Evolutionary conservation across 2,329 filamentous ascomycete genomes (phyloP).

Genomic region (Tetracladium maxilliforme): DNA sequence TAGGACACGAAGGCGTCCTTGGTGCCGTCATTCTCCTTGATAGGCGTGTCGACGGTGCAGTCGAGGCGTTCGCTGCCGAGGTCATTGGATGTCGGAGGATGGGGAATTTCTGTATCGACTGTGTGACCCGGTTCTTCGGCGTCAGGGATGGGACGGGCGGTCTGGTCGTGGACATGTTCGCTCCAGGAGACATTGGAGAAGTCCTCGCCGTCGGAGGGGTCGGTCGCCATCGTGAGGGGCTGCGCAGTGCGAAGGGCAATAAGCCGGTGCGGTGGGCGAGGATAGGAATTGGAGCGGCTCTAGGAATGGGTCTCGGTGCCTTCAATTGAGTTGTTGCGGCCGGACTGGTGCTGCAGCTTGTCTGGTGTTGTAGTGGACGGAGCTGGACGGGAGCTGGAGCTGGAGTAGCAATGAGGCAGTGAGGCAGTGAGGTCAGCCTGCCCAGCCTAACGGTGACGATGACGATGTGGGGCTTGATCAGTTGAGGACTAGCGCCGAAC

Average conservation of each 20-base stretch:
- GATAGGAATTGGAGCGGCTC: not conserved
- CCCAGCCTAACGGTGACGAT: too few species aligned
- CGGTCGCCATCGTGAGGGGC: not conserved
- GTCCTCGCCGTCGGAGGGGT: slow-evolving; percentile 32
- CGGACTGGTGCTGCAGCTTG: too few species aligned
- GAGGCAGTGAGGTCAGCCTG: too few species aligned
- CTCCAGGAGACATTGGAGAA: slow-evolving; percentile 75
- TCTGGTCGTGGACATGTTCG: slow-evolving; percentile 38
- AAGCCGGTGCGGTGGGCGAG: slow-evolving; percentile 13
- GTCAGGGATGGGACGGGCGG: slow-evolving; percentile 21
- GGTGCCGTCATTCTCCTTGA: slow-evolving; percentile 92
- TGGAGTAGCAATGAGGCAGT: too few species aligned
- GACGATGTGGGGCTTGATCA: too few species aligned
- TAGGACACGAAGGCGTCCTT: slow-evolving; percentile 97
- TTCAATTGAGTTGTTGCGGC: slow-evolving; percentile 3
- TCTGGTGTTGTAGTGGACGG: too few species aligned
- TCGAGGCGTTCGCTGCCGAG: slow-evolving; percentile 34
- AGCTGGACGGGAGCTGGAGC: too few species aligned
- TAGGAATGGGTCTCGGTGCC: slow-evolving; percentile 5
- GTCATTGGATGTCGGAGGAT: slow-evolving; percentile 1
- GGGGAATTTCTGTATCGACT: slow-evolving; percentile 6
- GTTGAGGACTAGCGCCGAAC: too few species aligned
- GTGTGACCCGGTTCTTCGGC: slow-evolving; percentile 21
- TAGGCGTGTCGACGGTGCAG: slow-evolving; percentile 67
- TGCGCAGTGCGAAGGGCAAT: too few species aligned